These are phyloP conservation scores for Thyridium curvatum DNA, from an alignment of 2,329 filamentous ascomycete species.

Conservation along the genomic window DNA sequence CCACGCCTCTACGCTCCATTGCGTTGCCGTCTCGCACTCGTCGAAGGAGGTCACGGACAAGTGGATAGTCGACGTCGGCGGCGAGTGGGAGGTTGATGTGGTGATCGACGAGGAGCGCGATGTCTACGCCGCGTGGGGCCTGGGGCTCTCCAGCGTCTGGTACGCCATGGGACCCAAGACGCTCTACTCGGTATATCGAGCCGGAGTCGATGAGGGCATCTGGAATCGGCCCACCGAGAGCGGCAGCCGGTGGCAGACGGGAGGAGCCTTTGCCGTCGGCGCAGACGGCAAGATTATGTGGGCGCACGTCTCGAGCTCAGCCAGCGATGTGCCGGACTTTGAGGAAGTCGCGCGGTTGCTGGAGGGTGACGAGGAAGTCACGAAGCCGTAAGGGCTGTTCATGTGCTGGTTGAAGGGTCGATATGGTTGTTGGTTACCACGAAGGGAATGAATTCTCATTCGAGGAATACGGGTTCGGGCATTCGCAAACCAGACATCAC, in stretches of 20 bases:
- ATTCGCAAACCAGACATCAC: no score
- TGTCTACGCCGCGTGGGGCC: slow-evolving; percentile 59
- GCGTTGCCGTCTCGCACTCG: slow-evolving; percentile 58
- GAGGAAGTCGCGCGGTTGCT: slow-evolving; percentile 30
- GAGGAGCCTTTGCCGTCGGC: slow-evolving; percentile 59
- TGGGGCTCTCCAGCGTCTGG: slow-evolving; percentile 54
- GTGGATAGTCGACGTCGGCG: slow-evolving; percentile 51
- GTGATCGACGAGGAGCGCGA: slow-evolving; percentile 54
- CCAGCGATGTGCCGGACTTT: slow-evolving; percentile 50
- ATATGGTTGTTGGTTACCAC: slow-evolving; percentile 7
- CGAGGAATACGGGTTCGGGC: no score
- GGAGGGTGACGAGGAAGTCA: background rate
- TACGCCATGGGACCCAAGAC: slow-evolving; percentile 55
- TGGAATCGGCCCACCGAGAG: slow-evolving; percentile 60
- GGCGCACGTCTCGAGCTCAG: slow-evolving; percentile 37
- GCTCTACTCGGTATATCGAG: slow-evolving; percentile 49
- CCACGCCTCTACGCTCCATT: slow-evolving; percentile 42
- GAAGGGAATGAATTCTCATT: slow-evolving; percentile 1
- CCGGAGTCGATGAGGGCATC: slow-evolving; percentile 58
- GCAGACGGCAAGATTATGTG: slow-evolving; percentile 44
- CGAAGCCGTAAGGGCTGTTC: background rate
- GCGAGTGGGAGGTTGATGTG: slow-evolving; percentile 50
- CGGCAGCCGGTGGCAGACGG: slow-evolving; percentile 62
- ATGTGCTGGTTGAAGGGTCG: no score
- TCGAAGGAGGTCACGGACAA: slow-evolving; percentile 43